These are phyloP conservation scores for Camellia sinensis DNA, from an alignment of 148 eudicot species.

Conservation along the genomic window DNA sequence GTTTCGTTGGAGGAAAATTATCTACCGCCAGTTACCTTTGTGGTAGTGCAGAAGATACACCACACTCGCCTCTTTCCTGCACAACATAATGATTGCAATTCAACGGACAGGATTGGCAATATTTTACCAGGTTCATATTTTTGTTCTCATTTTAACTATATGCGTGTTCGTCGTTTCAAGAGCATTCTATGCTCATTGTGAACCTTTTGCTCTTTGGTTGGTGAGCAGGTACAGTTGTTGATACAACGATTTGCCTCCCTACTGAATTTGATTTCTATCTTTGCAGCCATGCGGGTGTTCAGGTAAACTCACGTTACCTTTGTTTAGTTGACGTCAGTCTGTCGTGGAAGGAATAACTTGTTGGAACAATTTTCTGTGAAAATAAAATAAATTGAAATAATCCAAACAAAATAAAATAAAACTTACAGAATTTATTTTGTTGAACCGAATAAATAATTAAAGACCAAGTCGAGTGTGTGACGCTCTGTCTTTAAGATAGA, in stretches of 20 bases:
- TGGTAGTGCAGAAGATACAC: conserved; percentile 90
- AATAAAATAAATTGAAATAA: too few relatives aligned
- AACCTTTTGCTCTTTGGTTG: neutral
- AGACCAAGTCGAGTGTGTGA: too few relatives aligned
- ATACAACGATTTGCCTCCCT: conserved; percentile 66
- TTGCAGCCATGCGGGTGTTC: conserved; percentile 84
- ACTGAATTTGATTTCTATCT: conserved; percentile 60
- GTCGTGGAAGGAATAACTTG: too few relatives aligned
- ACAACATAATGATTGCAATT: conserved; percentile 26
- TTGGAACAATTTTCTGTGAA: too few relatives aligned
- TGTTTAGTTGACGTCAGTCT: neutral
- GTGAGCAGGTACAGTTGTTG: conserved; percentile 61
- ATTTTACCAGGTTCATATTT: conserved; percentile 64
- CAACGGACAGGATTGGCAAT: conserved; percentile 77
- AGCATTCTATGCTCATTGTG: neutral
- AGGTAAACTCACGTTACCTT: conserved; percentile 36
- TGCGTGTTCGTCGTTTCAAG: too few relatives aligned
- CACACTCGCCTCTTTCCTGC: conserved; percentile 82
- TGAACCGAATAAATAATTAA: too few relatives aligned
- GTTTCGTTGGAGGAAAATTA: conserved; percentile 54
- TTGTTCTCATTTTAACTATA: neutral
- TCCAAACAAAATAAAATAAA: too few relatives aligned
- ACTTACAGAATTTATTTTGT: too few relatives aligned
- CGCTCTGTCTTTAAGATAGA: too few relatives aligned
- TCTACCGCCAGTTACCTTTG: conserved; percentile 69